Evolutionary conservation across 2,329 filamentous ascomycete species (phyloP), one percentile per base, ranked within the genome.

Genomic region (Cryphonectria carpinicola): DNA sequence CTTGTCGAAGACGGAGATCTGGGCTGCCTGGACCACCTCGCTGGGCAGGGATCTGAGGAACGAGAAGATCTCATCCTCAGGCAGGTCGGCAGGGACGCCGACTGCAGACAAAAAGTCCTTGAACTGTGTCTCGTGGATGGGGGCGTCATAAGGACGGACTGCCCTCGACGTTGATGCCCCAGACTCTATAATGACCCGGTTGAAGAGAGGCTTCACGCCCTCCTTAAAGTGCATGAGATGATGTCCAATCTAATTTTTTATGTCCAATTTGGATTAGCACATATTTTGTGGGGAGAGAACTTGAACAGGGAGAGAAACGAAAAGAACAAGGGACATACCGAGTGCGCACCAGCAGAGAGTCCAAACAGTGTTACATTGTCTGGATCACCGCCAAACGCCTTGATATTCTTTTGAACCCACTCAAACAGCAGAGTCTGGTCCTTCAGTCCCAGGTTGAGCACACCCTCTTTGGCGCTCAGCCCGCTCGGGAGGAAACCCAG

Each of bases 401-500:
- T 77, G 66, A 88, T 86, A 71, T 89, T 88, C 41, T 87, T 83
- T 66, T 84, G 81, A 1, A 89, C 82, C 87, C 87, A 89, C 43
- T 84, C 78, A n/a, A 89, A 78, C 13, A 84, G 78, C 0, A 84
- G 70, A 1, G 82, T 79, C 75, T 89, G 86, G 72, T 89, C 87
- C 66, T 82, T 81, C 3, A 89, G 76, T 0, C 89, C 89, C n/a
- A 86, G 75, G 73, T 90, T 91, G 3, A 89, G 81, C 19, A 84
- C 75, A 0, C 88, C 89, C 66, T 86, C 85, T 35, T 84, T 83
- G 10, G 83, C 79, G 70, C 85, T 82, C 69, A 88, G 76, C 13
- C 75, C 77, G 68, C 79, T 89, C 35, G 84, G 83, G n/a, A 91
- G 76, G 76, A 92, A 91, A 0, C 90, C 90, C 75, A 90, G 82